Base-by-base conservation (phyloP, 2,329 filamentous ascomycete genomes). In the Fusarium euwallaceae region DNA sequence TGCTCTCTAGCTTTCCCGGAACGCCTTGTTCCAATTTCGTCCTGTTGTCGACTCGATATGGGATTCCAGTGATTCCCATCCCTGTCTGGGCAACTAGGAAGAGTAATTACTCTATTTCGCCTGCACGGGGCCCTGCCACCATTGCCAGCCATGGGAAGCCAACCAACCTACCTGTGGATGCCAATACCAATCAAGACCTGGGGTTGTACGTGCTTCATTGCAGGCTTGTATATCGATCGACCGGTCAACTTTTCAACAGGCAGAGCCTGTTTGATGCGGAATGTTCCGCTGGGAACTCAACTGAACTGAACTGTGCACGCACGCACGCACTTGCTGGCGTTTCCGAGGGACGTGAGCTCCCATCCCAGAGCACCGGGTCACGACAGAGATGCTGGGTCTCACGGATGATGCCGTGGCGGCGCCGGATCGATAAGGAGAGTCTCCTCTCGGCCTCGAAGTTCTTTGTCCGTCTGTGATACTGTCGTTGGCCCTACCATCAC, bases 391-490 rank as follows among this genome's bases (percentile, higher is more conserved):
- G 36, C 58, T 27, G 24, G 67, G 67, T 69, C 72, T 60, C 66
- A 51, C 62, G 59, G 51, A 70, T 78, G 75, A 77, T 78, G 76
- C 58, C 64, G 73, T 78, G 71, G 76, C 75, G 75, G 71, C 66
- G 67, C 60, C 59, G 41, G 51, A 53, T 61, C 59, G 37, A 45
- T 64, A 48, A 61, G 34, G 53, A 36, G 45, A 63, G 20, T 39
- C 29, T 61, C 32, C 51, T 20, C 27, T 53, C 16, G 56, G 36
- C 27, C 17, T 56, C 39, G 60, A 39, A 61, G 36, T 43, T 24
- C 24, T 61, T 61, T 66, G 55, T 43, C 34, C 53, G 45, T 39
- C 55, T 48, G 62, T 71, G 45, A 55, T 77, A 60, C 68, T 69
- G 60, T 36, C 66, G 61, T 64, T 64, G 58, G 64, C 56, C 55